Base-by-base conservation (phyloP, 1,139 yeast genomes). In the Pneumocystis murina region DNA sequence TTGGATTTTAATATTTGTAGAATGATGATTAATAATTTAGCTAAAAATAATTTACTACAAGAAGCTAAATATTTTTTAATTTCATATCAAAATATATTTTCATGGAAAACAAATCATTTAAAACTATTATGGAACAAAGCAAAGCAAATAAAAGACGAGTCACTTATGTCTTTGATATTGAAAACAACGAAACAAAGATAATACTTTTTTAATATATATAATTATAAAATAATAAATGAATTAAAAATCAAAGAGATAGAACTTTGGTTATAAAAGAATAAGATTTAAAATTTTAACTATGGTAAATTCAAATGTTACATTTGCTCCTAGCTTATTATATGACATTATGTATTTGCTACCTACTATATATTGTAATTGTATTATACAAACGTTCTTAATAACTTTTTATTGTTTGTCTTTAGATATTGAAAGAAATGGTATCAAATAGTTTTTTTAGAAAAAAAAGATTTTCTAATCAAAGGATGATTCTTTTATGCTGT, bases 321-420 rank as follows among this genome's bases (percentile, higher is more conserved):
- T 48, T 12, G 12, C n/a, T 48, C 33, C n/a, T 48, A 30, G 33
- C 24, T 35, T 35, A 62, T 60, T 33, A 61, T 28, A 38, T 39
- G 24, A 38, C 62, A 10, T 28, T 62, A 40, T 59, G 57, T 35
- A 57, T 39, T 41, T 24, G 76, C 14, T 73, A 64, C 14, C 84
- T 70, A 64, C 85, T 7, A 71, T 68, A 0, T 86, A 81, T 1
- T 79, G 62, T 35, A 67, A 30, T 17, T 62, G 38, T 16, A 33
- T 10, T 35, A 35, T 30, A 28, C 30, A 35, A 28, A 28, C 48
- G 40, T 8, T n/a, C 33, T 14, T 48, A 40, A 38, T 30, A 30
- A 24, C 10, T 54, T 8, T 38, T 16, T 33, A 16, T 14, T 35
- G 12, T 33, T 33, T 59, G 35, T 58, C 30, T 39, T 33, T 41